Evolutionary conservation across 2,329 filamentous ascomycete genomes (phyloP).

Genomic region (Exophiala calicioides): DNA sequence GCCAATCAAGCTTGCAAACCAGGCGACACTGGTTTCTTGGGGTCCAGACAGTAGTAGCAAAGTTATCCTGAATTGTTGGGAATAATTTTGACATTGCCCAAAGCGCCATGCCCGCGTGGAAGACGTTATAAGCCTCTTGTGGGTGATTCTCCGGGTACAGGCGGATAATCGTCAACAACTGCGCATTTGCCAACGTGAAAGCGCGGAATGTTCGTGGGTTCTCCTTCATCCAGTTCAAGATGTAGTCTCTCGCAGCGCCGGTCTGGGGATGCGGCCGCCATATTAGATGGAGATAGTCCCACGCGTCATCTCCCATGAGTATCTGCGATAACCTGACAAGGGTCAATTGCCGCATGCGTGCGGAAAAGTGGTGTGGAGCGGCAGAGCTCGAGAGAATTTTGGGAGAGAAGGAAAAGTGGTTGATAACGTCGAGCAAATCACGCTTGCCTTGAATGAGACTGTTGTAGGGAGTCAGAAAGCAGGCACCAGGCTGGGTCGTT

Average conservation of each 20-base stretch:
- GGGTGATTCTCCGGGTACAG: not conserved
- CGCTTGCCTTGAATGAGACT: not conserved
- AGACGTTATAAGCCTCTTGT: not conserved
- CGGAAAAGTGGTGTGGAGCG: not conserved
- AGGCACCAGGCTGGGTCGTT: no score
- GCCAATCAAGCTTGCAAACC: no score
- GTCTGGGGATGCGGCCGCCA: not conserved
- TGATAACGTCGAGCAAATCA: not conserved
- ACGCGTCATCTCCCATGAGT: not conserved
- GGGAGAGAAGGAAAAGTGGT: no score
- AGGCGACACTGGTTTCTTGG: no score
- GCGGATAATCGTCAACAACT: not conserved
- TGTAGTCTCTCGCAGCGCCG: not conserved
- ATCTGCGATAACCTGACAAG: slow-evolving; percentile 5
- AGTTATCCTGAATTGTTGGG: no score
- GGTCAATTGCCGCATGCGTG: not conserved
- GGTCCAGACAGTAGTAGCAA: no score
- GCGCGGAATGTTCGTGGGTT: not conserved
- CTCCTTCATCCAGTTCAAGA: slow-evolving; percentile 1
- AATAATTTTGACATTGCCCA: no score
- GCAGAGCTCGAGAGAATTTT: no score
- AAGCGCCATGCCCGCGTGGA: slow-evolving; percentile 11
- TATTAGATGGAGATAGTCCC: slow-evolving; percentile 10
- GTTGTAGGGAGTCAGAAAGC: not conserved
- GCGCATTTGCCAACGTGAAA: slow-evolving; percentile 3